Percentiles rank a stretch among this genome's conserved stretches.
These are phyloP conservation scores for Cyberlindnera xishuangbannaensis DNA, from an alignment of 805 yeast genomes.

Conservation along the genomic window DNA sequence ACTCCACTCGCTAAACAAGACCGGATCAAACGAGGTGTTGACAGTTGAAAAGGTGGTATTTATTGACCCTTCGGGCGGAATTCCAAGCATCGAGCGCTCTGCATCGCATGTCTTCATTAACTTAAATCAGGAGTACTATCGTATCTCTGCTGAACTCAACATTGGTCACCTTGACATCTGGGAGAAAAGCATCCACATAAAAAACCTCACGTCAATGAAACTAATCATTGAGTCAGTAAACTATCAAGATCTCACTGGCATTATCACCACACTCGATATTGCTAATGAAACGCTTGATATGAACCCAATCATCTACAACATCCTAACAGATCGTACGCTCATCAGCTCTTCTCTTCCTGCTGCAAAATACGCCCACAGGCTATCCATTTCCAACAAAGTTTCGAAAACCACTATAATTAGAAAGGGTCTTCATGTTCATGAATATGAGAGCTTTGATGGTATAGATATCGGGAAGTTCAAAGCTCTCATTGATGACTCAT, in stretches of 20 bases:
- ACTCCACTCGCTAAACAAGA: constrained; percentile 17
- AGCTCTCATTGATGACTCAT: constrained; percentile 69
- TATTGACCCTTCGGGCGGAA: constrained; percentile 82
- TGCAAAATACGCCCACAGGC: constrained; percentile 28
- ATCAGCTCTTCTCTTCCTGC: constrained; percentile 89
- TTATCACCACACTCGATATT: constrained; percentile 78
- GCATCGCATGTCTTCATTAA: constrained; percentile 87
- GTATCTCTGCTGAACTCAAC: constrained; percentile 55
- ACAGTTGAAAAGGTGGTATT: constrained; percentile 77
- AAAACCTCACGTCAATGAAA: constrained; percentile 64
- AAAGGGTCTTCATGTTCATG: constrained; percentile 45
- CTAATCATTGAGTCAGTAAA: constrained; percentile 42
- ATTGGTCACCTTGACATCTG: constrained; percentile 47
- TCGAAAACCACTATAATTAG: constrained; percentile 67
- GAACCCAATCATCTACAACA: constrained; percentile 86
- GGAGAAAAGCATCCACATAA: constrained; percentile 49
- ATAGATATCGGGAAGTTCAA: constrained; percentile 50
- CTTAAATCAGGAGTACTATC: constrained; percentile 71
- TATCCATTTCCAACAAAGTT: constrained; percentile 20
- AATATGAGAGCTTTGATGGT: constrained; percentile 12
- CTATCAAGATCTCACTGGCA: constrained; percentile 56
- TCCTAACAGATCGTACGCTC: constrained; percentile 85
- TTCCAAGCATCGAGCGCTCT: constrained; percentile 79
- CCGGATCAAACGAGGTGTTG: constrained; percentile 14
- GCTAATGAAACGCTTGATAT: constrained; percentile 47